phyloP scores from a whole-genome alignment of 1,284 basidiomycete species.

The Puccinia brachypodii region DNA sequence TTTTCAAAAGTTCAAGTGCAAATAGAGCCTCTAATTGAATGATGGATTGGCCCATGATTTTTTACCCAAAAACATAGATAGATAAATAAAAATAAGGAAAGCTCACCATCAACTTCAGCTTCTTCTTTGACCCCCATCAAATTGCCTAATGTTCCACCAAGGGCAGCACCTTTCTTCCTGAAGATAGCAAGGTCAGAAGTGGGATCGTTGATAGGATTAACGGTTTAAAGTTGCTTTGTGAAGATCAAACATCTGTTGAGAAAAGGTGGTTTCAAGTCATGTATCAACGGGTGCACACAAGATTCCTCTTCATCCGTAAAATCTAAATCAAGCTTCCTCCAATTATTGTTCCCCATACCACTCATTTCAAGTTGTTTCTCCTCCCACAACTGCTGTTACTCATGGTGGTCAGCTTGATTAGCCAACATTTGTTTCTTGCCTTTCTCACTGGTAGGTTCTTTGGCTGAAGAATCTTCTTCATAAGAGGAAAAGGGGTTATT shows the following conservation, averaged over 20 bases:
- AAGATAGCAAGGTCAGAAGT: conserved; percentile 95
- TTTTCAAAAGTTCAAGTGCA: background rate
- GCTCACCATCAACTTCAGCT: conserved; percentile 65
- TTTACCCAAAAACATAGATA: conserved; percentile 4
- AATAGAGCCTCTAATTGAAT: conserved; percentile 10
- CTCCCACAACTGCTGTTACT: conserved; percentile 98
- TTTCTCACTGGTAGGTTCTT: conserved; percentile 21
- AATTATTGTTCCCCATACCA: conserved; percentile 73
- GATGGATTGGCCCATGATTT: conserved; percentile 7
- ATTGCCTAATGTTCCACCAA: conserved; percentile 93
- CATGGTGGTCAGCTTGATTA: conserved; percentile 63
- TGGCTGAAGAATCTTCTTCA: conserved; percentile 28
- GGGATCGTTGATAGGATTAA: conserved; percentile 90
- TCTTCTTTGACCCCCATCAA: conserved; percentile 97
- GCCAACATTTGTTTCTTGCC: conserved; percentile 51
- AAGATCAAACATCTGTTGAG: conserved; percentile 93
- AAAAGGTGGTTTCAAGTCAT: conserved; percentile 96
- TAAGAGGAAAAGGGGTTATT: conserved; percentile 34
- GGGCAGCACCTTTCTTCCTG: conserved; percentile 87
- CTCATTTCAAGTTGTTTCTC: conserved; percentile 94
- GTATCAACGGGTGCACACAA: conserved; percentile 93
- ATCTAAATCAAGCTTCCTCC: conserved; percentile 73
- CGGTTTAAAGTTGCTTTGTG: conserved; percentile 93
- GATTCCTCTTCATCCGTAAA: conserved; percentile 82
- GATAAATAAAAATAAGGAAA: background rate